Conservation (phyloP, 129 eudicot genomes). For the Ambrosia artemisiifolia region DNA sequence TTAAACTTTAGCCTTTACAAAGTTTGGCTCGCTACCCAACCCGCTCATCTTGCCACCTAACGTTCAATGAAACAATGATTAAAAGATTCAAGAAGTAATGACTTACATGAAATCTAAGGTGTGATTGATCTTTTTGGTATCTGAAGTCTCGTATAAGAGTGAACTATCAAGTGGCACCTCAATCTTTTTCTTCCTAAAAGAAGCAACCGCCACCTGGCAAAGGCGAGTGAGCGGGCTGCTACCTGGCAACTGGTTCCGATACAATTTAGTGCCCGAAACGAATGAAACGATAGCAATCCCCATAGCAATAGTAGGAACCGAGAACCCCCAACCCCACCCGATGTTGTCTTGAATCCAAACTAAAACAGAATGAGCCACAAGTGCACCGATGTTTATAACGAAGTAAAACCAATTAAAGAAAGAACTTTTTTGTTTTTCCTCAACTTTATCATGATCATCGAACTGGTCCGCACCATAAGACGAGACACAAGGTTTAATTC, state of each 20-base stretch:
- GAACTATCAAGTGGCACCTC: slow-evolving; percentile 50
- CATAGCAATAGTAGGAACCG: slow-evolving; percentile 56
- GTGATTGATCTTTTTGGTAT: slow-evolving; percentile 55
- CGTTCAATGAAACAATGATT: background rate
- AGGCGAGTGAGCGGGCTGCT: slow-evolving; percentile 66
- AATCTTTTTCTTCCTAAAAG: slow-evolving; percentile 42
- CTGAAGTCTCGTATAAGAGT: slow-evolving; percentile 40
- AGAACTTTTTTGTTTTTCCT: slow-evolving; percentile 50
- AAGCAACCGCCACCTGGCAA: slow-evolving; percentile 63
- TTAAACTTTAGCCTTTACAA: background rate
- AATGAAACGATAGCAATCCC: slow-evolving; percentile 46
- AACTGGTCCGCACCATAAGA: slow-evolving; percentile 83
- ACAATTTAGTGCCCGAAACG: slow-evolving; percentile 51
- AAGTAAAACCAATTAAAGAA: slow-evolving; percentile 68
- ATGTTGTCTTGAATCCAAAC: slow-evolving; percentile 70
- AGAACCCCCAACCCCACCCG: slow-evolving; percentile 76
- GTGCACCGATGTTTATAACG: slow-evolving; percentile 56
- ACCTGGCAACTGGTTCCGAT: slow-evolving; percentile 58
- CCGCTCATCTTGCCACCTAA: background rate
- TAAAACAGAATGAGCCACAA: slow-evolving; percentile 49
- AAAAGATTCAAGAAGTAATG: background rate
- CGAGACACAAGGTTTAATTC: slow-evolving; percentile 70
- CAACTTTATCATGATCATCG: slow-evolving; percentile 51
- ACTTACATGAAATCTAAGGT: slow-evolving; percentile 49
- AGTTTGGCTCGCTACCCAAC: background rate